Percentiles rank a stretch among this genome's conserved stretches.
These are phyloP conservation scores for Orbilia javanica DNA, from an alignment of 2,329 filamentous ascomycete genomes.

Conservation along the genomic window DNA sequence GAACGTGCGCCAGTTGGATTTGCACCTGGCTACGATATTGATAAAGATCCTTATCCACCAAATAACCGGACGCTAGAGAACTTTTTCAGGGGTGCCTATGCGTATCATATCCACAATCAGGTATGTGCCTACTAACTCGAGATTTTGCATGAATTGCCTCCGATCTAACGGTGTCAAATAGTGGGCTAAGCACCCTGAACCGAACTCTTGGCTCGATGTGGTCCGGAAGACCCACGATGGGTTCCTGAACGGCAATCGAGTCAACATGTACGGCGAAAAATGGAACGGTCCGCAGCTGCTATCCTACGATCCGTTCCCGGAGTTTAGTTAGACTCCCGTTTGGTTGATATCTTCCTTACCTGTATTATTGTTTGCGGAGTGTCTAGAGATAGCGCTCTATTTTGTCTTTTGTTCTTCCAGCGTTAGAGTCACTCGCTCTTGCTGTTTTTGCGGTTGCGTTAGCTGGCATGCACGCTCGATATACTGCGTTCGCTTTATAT, in stretches of 20 bases:
- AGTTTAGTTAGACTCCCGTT: constrained; percentile 66
- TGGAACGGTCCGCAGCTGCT: constrained; percentile 69
- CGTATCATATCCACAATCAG: constrained; percentile 73
- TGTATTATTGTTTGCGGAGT: neutral
- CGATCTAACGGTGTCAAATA: constrained; percentile 60
- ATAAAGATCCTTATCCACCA: constrained; percentile 70
- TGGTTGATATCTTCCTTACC: neutral
- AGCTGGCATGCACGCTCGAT: constrained; percentile 16
- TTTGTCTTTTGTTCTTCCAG: constrained; percentile 28
- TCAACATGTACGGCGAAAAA: constrained; percentile 70
- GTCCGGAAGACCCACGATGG: constrained; percentile 71
- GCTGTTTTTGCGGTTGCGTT: constrained; percentile 7
- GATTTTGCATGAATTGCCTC: neutral
- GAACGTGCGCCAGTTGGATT: constrained; percentile 54
- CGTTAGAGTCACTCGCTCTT: constrained; percentile 42
- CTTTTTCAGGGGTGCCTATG: constrained; percentile 72
- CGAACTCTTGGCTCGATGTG: constrained; percentile 71
- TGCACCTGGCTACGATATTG: constrained; percentile 65
- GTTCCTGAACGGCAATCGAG: constrained; percentile 69
- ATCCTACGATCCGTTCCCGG: constrained; percentile 69
- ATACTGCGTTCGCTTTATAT: constrained; percentile 24
- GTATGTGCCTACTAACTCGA: constrained; percentile 63
- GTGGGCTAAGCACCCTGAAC: constrained; percentile 72
- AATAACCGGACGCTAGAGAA: constrained; percentile 71
- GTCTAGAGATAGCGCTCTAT: constrained; percentile 4